Base-by-base conservation (phyloP, 192 early-diverging fungal species). In the Umbelopsis sp. region DNA sequence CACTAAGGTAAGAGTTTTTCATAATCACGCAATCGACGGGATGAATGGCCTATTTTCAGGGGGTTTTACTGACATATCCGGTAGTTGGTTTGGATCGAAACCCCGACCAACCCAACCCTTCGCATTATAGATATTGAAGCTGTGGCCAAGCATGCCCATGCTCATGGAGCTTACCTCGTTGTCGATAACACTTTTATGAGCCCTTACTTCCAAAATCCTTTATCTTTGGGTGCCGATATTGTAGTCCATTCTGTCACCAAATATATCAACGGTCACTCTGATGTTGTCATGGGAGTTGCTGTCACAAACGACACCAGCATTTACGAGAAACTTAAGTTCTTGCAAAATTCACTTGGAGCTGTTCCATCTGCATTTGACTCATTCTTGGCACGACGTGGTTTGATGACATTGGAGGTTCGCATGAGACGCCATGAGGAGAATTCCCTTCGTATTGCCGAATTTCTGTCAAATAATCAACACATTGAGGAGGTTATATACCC, bases 181-280 rank as follows among this genome's bases (percentile, higher is more conserved):
- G 92, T 95, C 24, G 91, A 92, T 82, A 94, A 97, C 86, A 95
- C 93, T 20, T 94, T 95, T 74, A 86, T 95, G 84, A 88, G 86
- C 65, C 92, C 93, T 68, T 94, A 92, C 82, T 94, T 94, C 87
- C 94, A 95, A 80, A 93, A 90, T 68, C 97, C 97, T 9, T 87
- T 99, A 20, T 73, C 82, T 16, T 85, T 98, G 56, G 97, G 96
- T 52, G 97, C 96, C n/a, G 97, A 99, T 77, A 89, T 99, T 72
- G 96, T 97, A 20, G 92, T 98, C 11, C 96, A 99, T 84, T 97
- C 95, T 21, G 95, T 96, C 24, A 99, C 96, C 68, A 98, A 98
- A 82, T 99, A 98, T 83, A 92, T 99, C 78, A 98, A 98, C 84
- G 96, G 97, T 51, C 96, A 99, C 82, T 97, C 95, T 24, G 97